Conservation (phyloP, 768 basidiomycete species). For the Asterophora parasitica region DNA sequence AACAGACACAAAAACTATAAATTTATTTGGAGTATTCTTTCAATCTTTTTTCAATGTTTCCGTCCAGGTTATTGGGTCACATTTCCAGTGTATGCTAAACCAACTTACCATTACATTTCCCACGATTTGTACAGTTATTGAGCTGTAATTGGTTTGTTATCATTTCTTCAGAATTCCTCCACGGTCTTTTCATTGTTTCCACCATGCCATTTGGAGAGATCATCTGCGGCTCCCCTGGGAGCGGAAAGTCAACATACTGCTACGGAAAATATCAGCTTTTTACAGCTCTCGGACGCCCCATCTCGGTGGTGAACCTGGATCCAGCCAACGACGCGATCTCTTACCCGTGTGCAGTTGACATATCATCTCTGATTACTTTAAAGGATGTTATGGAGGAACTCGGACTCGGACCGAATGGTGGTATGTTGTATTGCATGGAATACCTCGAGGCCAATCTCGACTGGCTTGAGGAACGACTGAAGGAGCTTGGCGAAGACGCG, state of each 20-base stretch:
- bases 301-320: conserved; percentile 92
- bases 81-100: too few species aligned
- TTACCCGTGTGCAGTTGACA: conserved; percentile 88
- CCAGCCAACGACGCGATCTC: conserved; percentile 88
- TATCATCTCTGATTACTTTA: conserved; percentile 81
- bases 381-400: conserved; percentile 82
- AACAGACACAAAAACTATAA: too few species aligned
- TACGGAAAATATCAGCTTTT: conserved; percentile 87
- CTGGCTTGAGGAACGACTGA: conserved; percentile 70
- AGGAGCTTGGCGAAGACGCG: conserved; percentile 61
- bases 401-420: conserved; percentile 91
- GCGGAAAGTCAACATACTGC: conserved; percentile 87
- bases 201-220: conserved; percentile 81
- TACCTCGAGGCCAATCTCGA: conserved; percentile 95
- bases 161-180: too few species aligned
- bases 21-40: too few species aligned
- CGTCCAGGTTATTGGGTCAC: too few species aligned
- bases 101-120: too few species aligned
- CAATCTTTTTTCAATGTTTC: too few species aligned
- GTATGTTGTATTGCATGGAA: conserved; percentile 94
- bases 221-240: conserved; percentile 82
- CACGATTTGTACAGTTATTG: too few species aligned
- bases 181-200: conserved; percentile 1
- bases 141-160: too few species aligned
- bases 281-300: conserved; percentile 78